Evolutionary conservation across 2,329 filamentous ascomycete genomes (phyloP), one percentile per base, ranked within the genome.

Genomic region (Aspergillus jensenii): DNA sequence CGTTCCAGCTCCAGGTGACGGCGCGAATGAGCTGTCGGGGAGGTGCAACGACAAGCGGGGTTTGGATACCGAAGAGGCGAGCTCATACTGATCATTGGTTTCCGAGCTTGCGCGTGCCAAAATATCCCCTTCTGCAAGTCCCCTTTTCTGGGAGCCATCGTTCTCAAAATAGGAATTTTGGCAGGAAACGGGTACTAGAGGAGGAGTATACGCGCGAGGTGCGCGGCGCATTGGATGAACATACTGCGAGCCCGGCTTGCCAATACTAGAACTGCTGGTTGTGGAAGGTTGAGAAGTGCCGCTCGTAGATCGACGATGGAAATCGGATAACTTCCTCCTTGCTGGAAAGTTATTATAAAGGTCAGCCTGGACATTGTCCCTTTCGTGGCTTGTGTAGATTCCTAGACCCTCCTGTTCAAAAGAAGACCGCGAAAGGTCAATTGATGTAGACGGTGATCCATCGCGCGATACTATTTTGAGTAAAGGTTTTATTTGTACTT

Each of bases 391-490:
- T 33, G 72, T 68, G 62, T 79, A 78, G 46, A 86, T 85, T 17
- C 82, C 83, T 52, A 86, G 69, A 9, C 82, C 83, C 57, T 84
- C 82, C 60, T 84, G 82, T 62, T 86, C 83, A 14, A 79, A 77
- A 6, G 79, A 78, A 3, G 83, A 80, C 33, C 82, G 79, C 33
- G 82, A 83, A 23, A 85, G 72, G 65, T 86, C 83, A 54, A 85
- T 77, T 19, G 79, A 78, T 46, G 75, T 73, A 53, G 77, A 74
- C 33, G 75, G 71, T 58, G 76, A 74, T 63, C 81, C 81, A 59
- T 80, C 77, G 46, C 75, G 74, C 19, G 81, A 80, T 61, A 81
- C 74, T 67, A 83, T 84, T 52, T 81, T 79, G 52, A 84, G 72
- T 59, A 84, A 80, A 3, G 83, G 82, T 68, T 84, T 85, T 69